phyloP scores from a whole-genome alignment of 2,329 filamentous ascomycete genomes.

The Torrubiella hemipterigena region DNA sequence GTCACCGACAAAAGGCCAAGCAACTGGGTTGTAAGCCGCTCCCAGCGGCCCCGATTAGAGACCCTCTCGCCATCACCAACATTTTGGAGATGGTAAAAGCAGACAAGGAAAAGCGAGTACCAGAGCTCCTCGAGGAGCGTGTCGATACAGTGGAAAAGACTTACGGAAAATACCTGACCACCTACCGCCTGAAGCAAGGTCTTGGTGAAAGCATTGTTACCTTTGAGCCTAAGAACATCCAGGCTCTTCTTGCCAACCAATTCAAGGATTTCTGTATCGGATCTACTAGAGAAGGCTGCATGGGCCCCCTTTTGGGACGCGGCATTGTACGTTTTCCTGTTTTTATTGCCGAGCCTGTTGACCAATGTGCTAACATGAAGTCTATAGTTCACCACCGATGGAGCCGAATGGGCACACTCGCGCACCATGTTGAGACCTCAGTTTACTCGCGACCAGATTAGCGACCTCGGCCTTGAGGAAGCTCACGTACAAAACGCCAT shows the following conservation, averaged over 20 bases:
- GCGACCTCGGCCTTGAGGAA: conserved; percentile 29
- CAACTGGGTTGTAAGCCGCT: not conserved
- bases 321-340: conserved; percentile 17
- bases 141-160: too few species aligned
- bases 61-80: not conserved
- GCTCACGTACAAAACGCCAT: conserved; percentile 20
- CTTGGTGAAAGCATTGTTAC: conserved; percentile 7
- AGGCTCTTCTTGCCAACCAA: conserved; percentile 14
- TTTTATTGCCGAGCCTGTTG: not conserved
- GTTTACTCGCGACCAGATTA: conserved; percentile 29
- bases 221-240: conserved; percentile 14
- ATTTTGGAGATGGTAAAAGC: not conserved
- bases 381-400: conserved; percentile 19
- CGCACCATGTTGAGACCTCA: conserved; percentile 26
- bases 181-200: not conserved
- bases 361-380: not conserved
- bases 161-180: too few species aligned
- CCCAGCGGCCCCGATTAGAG: not conserved
- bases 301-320: conserved; percentile 29
- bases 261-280: conserved; percentile 16
- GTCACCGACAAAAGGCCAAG: too few species aligned
- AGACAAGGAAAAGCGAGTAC: not conserved
- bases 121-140: not conserved
- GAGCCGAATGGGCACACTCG: conserved; percentile 23
- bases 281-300: conserved; percentile 12